These are phyloP conservation scores for Daldinia sp. DNA, from an alignment of 2,329 filamentous ascomycete genomes.

Conservation along the genomic window DNA sequence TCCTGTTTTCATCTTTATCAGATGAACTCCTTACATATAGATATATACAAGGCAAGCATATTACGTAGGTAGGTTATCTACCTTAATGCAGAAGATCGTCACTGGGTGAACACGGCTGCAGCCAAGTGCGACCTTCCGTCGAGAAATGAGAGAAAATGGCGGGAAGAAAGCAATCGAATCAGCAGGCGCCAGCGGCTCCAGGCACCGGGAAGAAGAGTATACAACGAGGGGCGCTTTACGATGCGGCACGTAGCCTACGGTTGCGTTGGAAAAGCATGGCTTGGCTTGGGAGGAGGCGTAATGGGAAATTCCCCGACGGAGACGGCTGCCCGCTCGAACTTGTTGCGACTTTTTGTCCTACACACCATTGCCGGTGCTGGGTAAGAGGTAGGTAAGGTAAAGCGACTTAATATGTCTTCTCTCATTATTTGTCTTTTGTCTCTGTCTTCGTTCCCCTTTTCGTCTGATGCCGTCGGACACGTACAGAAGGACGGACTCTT, in stretches of 20 bases:
- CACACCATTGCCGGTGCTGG: slow-evolving; percentile 6
- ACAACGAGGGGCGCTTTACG: background rate
- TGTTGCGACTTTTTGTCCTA: slow-evolving; percentile 9
- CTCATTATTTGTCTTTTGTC: background rate
- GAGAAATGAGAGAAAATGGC: background rate
- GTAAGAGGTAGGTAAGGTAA: background rate
- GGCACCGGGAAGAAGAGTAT: background rate
- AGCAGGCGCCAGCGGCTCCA: background rate
- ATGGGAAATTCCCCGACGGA: slow-evolving; percentile 12
- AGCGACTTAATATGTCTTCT: background rate
- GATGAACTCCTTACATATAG: slow-evolving; percentile 20
- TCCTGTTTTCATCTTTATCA: background rate
- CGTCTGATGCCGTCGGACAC: background rate
- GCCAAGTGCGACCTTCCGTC: slow-evolving; percentile 18
- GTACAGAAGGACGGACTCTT: background rate
- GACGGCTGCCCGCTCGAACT: background rate
- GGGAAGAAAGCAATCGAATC: background rate
- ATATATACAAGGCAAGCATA: background rate
- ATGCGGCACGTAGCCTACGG: slow-evolving; percentile 11
- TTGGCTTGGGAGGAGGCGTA: background rate
- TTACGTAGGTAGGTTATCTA: background rate
- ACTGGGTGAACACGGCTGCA: slow-evolving; percentile 6
- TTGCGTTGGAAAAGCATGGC: slow-evolving; percentile 1
- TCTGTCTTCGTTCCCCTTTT: background rate
- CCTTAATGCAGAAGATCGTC: background rate